Evolutionary conservation across 331 rosid genomes (phyloP).

Genomic region (Pyracantha coccinea): DNA sequence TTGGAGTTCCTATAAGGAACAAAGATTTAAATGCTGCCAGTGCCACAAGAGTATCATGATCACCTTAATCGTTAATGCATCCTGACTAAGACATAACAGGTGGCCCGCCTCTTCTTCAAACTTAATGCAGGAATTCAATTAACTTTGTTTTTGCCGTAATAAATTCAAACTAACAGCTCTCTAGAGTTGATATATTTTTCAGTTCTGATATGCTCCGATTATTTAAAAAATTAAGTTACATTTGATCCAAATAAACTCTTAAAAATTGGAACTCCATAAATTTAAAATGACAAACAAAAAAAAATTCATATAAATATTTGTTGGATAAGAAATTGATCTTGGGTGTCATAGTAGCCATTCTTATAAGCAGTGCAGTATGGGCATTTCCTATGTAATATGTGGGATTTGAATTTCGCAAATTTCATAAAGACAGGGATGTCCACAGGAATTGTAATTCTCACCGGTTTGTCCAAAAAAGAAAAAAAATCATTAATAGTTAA

Average conservation of each 20-base stretch:
- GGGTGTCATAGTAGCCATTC: not conserved
- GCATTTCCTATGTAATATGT: not conserved
- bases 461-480: not conserved
- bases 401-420: not conserved
- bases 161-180: not conserved
- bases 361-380: not conserved
- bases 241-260: not conserved
- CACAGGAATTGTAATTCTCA: not conserved
- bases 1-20: not conserved
- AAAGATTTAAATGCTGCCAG: not conserved
- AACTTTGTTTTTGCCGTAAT: not conserved
- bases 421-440: not conserved
- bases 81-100: not conserved
- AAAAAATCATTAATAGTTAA: not conserved
- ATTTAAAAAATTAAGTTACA: not conserved
- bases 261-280: not conserved
- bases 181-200: not conserved
- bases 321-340: not conserved
- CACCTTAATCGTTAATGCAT: not conserved
- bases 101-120: not conserved
- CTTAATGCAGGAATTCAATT: not conserved
- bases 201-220: not conserved
- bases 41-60: not conserved
- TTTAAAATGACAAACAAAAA: not conserved
- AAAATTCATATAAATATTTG: not conserved